These are phyloP conservation scores for Schizosaccharomyces versatilis DNA, from an alignment of 1,139 yeast species.

Conservation along the genomic window DNA sequence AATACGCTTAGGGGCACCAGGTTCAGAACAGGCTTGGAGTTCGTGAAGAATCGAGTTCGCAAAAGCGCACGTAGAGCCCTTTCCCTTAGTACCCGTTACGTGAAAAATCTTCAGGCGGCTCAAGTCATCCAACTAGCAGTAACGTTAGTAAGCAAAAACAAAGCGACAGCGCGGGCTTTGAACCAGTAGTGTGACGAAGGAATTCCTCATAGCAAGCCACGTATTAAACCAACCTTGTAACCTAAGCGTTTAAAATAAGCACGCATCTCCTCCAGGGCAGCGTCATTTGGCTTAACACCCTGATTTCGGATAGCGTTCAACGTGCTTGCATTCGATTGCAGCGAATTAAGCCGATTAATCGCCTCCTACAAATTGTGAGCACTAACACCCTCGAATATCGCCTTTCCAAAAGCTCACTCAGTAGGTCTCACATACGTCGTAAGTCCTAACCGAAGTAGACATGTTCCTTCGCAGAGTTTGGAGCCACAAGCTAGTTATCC, in stretches of 20 bases:
- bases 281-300: conserved; percentile 45
- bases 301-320: conserved; percentile 60
- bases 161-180: background rate
- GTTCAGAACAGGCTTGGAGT: conserved; percentile 16
- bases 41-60: conserved; percentile 58
- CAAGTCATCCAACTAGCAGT: conserved; percentile 30
- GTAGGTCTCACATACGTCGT: no score
- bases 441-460: no score
- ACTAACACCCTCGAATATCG: no score
- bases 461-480: no score
- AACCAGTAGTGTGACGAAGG: no score
- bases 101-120: conserved; percentile 62
- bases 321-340: conserved; percentile 80
- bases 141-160: background rate
- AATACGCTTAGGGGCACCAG: conserved; percentile 24
- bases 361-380: conserved; percentile 32
- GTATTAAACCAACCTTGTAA: conserved; percentile 22
- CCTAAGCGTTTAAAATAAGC: conserved; percentile 86
- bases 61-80: conserved; percentile 94
- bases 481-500: no score
- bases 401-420: no score
- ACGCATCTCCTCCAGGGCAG: conserved; percentile 64
- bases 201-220: no score
- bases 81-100: conserved; percentile 94
- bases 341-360: conserved; percentile 54